These are phyloP conservation scores for Dryadomyces quercus-mongolicae DNA, from an alignment of 2,329 filamentous ascomycete species.

Conservation along the genomic window DNA sequence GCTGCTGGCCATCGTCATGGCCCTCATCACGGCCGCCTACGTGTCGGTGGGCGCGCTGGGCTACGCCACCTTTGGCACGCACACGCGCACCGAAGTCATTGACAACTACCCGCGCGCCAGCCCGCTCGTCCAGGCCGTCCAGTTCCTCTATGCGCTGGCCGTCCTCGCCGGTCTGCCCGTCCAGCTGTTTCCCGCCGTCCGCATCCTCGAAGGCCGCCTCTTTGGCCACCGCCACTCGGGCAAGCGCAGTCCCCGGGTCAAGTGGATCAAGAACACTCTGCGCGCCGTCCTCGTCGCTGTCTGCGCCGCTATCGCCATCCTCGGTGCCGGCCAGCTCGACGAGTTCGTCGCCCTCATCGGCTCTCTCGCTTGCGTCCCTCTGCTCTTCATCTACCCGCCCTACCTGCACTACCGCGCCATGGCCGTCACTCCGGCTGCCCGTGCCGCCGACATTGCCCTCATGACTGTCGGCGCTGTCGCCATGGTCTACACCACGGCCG, in stretches of 20 bases:
- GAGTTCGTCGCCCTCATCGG: slow-evolving; percentile 66
- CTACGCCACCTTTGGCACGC: slow-evolving; percentile 60
- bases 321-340: slow-evolving; percentile 58
- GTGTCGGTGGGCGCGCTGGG: slow-evolving; percentile 61
- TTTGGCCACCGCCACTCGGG: slow-evolving; percentile 53
- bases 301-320: slow-evolving; percentile 48
- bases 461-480: slow-evolving; percentile 51
- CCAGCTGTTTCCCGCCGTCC: slow-evolving; percentile 61
- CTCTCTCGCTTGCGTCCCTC: slow-evolving; percentile 59
- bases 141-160: slow-evolving; percentile 62
- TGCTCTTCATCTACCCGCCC: slow-evolving; percentile 68
- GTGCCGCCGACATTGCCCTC: slow-evolving; percentile 47
- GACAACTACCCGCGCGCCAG: slow-evolving; percentile 62
- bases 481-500: slow-evolving; percentile 59
- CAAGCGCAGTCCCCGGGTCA: slow-evolving; percentile 50
- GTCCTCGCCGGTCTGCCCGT: slow-evolving; percentile 64
- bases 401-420: slow-evolving; percentile 58
- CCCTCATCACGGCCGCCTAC: slow-evolving; percentile 61
- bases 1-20: slow-evolving; percentile 57
- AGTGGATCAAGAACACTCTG: slow-evolving; percentile 67
- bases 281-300: slow-evolving; percentile 42
- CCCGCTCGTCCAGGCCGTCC: slow-evolving; percentile 62
- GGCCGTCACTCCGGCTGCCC: slow-evolving; percentile 40
- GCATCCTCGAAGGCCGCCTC: slow-evolving; percentile 56
- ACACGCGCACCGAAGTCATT: slow-evolving; percentile 62